Base-by-base conservation (phyloP, 2,329 filamentous ascomycete genomes). In the Neonectria ditissima region DNA sequence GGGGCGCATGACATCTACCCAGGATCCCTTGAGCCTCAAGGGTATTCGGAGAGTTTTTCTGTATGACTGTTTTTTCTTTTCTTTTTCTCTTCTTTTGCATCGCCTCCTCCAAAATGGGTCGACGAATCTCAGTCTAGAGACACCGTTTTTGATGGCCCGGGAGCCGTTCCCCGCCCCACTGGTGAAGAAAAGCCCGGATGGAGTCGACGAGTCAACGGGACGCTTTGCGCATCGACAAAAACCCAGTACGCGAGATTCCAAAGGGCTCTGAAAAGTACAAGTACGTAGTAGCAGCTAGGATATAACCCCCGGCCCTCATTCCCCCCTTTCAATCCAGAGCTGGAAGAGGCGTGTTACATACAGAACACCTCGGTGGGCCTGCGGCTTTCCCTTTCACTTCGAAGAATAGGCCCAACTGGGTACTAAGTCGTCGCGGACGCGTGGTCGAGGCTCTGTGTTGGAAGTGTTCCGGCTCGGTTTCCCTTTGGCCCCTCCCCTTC, bases 321-420 rank as follows among this genome's bases (percentile, higher is more conserved):
- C n/a, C n/a, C n/a, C n/a, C n/a, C n/a, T n/a, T n/a, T n/a, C n/a
- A n/a, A n/a, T n/a, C 13, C 20, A 20, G n/a, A 47, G 55, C 32
- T 59, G 39, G 18, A 28, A 61, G 45, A 39, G 60, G 65, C 53
- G 67, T 57, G 52, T 52, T 32, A 26, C 41, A 37, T 26, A 32
- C 45, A 63, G 58, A 37, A 53, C 45, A 30, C 47, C 51, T 37
- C 22, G 55, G 67, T 66, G 65, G 67, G 59, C 32, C 56, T 62
- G 59, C 56, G 43, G 52, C 28, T 65, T 59, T 55, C 55, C 55
- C 48, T 51, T 55, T 65, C 59, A 56, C 59, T 56, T 62, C 65
- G 67, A 67, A 50, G 48, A 48, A 61, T 55, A 47, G 37, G 34
- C 22, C 58, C 39, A 28, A 30, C 24, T 51, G 10, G 18, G 58